phyloP scores from a whole-genome alignment of 495 filamentous ascomycete species.

The Xylaria cubensis region DNA sequence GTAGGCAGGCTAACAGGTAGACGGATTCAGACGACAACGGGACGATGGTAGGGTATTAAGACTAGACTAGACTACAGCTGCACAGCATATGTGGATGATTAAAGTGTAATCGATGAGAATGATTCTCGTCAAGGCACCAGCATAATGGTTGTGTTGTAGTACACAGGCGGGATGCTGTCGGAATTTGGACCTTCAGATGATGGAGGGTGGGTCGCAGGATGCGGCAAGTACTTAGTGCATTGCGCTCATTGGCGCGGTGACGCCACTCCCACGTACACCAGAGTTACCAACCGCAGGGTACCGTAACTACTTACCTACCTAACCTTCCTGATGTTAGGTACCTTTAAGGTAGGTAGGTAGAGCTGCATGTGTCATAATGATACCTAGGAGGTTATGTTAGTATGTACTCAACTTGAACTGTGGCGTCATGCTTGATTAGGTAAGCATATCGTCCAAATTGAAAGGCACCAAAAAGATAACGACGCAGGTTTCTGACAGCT shows the following conservation, averaged over 20 bases:
- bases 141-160: neutral
- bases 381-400: too few relatives aligned
- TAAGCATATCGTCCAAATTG: neutral
- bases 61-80: constrained; percentile 8
- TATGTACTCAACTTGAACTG: neutral
- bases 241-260: constrained; percentile 10
- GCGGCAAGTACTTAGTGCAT: constrained; percentile 8
- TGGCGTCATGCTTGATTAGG: neutral
- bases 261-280: constrained; percentile 11
- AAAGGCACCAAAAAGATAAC: constrained; percentile 1
- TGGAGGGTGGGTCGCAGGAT: constrained; percentile 12
- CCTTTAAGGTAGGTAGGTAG: neutral
- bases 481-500: neutral
- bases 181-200: constrained; percentile 5
- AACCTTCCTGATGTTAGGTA: neutral
- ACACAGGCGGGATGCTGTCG: constrained; percentile 9
- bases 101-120: neutral
- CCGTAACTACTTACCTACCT: neutral
- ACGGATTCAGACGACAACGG: neutral
- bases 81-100: constrained; percentile 7
- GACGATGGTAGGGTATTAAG: neutral
- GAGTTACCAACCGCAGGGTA: neutral
- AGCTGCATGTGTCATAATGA: neutral
- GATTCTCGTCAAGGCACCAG: constrained; percentile 9
- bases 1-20: neutral